These are phyloP conservation scores for Fusarium albosuccineum DNA, from an alignment of 2,329 filamentous ascomycete genomes.

Conservation along the genomic window DNA sequence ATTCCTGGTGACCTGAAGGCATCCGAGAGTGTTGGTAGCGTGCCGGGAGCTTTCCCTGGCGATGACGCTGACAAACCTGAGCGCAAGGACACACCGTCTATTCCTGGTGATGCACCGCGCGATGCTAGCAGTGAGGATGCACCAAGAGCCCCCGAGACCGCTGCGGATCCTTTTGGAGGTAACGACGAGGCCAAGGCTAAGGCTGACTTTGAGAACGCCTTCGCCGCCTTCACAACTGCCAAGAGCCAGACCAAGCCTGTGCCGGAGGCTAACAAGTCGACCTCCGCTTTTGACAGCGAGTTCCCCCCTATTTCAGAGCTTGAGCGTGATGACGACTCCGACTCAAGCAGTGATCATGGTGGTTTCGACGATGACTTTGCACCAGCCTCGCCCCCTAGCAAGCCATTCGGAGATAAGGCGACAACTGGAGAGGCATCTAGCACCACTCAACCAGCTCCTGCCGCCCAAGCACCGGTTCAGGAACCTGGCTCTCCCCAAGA, in stretches of 20 bases:
- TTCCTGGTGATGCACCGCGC: conserved; percentile 44
- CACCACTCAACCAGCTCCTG: conserved; percentile 15
- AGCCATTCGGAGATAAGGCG: conserved; percentile 42
- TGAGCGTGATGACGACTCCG: conserved; percentile 81
- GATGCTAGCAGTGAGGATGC: conserved; percentile 37
- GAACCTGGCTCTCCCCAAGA: conserved; percentile 39
- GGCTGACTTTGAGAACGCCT: conserved; percentile 87
- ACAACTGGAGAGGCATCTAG: conserved; percentile 31
- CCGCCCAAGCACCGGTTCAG: conserved; percentile 39
- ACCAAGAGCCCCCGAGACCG: conserved; percentile 37
- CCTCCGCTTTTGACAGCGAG: conserved; percentile 75
- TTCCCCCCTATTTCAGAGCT: conserved; percentile 95
- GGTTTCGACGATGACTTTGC: conserved; percentile 96
- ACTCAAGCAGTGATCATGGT: conserved; percentile 81
- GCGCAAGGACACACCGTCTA: conserved; percentile 51
- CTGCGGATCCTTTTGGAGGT: conserved; percentile 64
- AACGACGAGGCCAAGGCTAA: conserved; percentile 73
- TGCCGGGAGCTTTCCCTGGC: conserved; percentile 53
- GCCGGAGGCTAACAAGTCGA: conserved; percentile 59
- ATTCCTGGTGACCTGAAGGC: conserved; percentile 43
- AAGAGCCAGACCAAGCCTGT: conserved; percentile 61
- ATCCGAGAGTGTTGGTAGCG: conserved; percentile 32
- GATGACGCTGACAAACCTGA: conserved; percentile 52
- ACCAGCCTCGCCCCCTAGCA: conserved; percentile 66
- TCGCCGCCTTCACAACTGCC: conserved; percentile 77